Percentiles rank a stretch among this genome's conserved stretches.
phyloP scores from a whole-genome alignment of 177 flowering plant genomes.

The Vitis hybrid region DNA sequence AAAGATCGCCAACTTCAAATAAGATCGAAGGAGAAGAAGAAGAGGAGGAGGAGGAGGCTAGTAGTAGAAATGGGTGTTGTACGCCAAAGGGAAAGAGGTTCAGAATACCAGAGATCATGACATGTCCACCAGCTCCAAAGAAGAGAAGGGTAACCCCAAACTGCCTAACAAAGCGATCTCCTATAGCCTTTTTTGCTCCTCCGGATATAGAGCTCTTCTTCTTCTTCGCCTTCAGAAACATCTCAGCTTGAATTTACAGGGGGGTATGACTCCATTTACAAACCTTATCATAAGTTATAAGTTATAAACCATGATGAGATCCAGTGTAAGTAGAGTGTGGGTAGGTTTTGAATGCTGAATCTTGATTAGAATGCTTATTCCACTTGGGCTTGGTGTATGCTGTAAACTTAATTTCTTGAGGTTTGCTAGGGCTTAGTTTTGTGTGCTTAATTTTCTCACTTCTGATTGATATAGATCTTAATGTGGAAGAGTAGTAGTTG shows the following conservation, averaged over 20 bases:
- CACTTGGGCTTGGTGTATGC: too few species aligned
- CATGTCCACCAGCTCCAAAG: constrained; percentile 39
- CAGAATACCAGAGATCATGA: constrained; percentile 20
- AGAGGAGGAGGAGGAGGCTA: too few species aligned
- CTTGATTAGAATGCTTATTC: too few species aligned
- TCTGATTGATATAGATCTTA: too few species aligned
- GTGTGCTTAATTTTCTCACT: too few species aligned
- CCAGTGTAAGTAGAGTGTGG: too few species aligned
- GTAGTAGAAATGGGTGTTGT: constrained; percentile 2
- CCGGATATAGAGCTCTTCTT: constrained; percentile 40
- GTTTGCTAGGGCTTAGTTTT: too few species aligned
- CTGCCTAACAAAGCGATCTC: constrained; percentile 7
- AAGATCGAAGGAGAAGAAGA: too few species aligned
- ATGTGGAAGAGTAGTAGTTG: too few species aligned
- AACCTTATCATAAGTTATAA: background rate
- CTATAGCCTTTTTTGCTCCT: constrained; percentile 21
- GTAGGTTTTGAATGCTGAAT: too few species aligned
- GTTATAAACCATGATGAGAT: background rate
- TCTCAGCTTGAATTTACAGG: constrained; percentile 3
- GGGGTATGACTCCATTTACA: too few species aligned
- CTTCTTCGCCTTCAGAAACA: constrained; percentile 22
- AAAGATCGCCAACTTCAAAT: background rate
- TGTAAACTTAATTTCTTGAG: too few species aligned
- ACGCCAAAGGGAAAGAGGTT: constrained; percentile 30
- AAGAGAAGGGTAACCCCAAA: constrained; percentile 18